Percentiles rank a stretch among this genome's conserved stretches.
Evolutionary conservation across 306 rosid species (phyloP).

Genomic region (Bauhinia variegata): DNA sequence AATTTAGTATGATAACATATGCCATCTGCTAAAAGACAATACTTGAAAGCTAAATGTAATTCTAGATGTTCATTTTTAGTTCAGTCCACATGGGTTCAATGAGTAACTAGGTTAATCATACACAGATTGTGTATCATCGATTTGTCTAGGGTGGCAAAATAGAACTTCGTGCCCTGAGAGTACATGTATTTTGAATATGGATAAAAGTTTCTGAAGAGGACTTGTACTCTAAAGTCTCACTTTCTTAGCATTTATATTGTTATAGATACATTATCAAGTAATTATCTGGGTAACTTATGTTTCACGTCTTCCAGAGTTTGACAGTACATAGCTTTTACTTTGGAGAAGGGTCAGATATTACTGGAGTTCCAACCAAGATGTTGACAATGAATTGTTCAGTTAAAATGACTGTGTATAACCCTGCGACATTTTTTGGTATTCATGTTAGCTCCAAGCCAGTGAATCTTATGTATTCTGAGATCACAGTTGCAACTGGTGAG

Average conservation of each 20-base stretch:
- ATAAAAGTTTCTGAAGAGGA: not conserved
- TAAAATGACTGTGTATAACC: slow-evolving; percentile 69
- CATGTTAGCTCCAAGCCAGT: slow-evolving; percentile 63
- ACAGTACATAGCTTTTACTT: slow-evolving; percentile 71
- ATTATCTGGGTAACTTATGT: not conserved
- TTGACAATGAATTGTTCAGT: slow-evolving; percentile 74
- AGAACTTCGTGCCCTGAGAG: not conserved
- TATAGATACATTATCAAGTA: slow-evolving; percentile 1
- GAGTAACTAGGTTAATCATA: slow-evolving; percentile 1
- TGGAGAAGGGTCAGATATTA: slow-evolving; percentile 80
- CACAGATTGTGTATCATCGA: too few species aligned
- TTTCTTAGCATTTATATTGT: not conserved
- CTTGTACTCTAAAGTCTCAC: slow-evolving; percentile 10
- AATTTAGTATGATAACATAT: slow-evolving; percentile 9
- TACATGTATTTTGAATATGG: not conserved
- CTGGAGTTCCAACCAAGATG: slow-evolving; percentile 91
- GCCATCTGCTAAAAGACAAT: too few species aligned
- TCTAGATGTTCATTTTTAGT: slow-evolving; percentile 13
- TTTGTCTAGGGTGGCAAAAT: too few species aligned
- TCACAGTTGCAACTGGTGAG: slow-evolving; percentile 77
- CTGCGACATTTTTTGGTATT: slow-evolving; percentile 85
- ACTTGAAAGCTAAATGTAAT: too few species aligned
- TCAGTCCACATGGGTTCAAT: slow-evolving; percentile 16
- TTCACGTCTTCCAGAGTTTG: slow-evolving; percentile 58
- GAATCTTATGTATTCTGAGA: slow-evolving; percentile 75